Conservation (phyloP, 768 basidiomycete species). For the Boletus edulis region DNA sequence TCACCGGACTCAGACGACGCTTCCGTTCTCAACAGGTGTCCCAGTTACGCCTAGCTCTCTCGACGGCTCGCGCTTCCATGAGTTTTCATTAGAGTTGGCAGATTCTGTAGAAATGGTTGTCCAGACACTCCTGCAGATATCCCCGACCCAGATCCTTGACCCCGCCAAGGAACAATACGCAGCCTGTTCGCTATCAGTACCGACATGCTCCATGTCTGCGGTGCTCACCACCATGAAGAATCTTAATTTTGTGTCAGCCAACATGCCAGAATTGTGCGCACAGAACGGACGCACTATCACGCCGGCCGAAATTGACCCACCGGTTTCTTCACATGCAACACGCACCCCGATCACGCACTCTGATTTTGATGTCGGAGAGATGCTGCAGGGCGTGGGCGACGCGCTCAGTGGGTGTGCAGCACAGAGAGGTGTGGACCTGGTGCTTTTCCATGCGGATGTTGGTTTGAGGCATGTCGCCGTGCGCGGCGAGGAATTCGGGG, state of each 20-base stretch:
- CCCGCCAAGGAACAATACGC: slow-evolving; percentile 93
- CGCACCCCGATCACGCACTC: slow-evolving; percentile 29
- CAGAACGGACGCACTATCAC: slow-evolving; percentile 13
- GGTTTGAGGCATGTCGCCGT: slow-evolving; percentile 86
- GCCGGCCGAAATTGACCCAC: slow-evolving; percentile 16
- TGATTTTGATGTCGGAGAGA: slow-evolving; percentile 91
- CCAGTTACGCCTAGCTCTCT: slow-evolving; percentile 16
- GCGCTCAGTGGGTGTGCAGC: slow-evolving; percentile 81
- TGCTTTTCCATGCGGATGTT: slow-evolving; percentile 86
- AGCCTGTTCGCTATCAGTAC: slow-evolving; percentile 83
- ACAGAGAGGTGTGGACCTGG: slow-evolving; percentile 83
- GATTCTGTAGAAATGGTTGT: slow-evolving; percentile 89
- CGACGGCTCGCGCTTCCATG: slow-evolving; percentile 45
- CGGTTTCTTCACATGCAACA: slow-evolving; percentile 18
- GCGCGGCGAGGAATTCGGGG: slow-evolving; percentile 78
- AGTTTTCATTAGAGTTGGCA: slow-evolving; percentile 83
- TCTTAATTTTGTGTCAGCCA: slow-evolving; percentile 90
- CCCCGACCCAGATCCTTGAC: slow-evolving; percentile 86
- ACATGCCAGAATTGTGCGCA: slow-evolving; percentile 50
- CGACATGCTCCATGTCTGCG: slow-evolving; percentile 83
- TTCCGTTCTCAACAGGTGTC: slow-evolving; percentile 5
- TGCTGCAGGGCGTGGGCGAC: slow-evolving; percentile 88
- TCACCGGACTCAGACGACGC: slow-evolving; percentile 32
- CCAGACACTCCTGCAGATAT: slow-evolving; percentile 87
- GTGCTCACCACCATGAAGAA: slow-evolving; percentile 91